A percentile compares a stretch with the other conserved stretches of the same genome.
Evolutionary conservation across 1,284 basidiomycete species (phyloP).

Genomic region (Cryptococcus jaspeensis): DNA sequence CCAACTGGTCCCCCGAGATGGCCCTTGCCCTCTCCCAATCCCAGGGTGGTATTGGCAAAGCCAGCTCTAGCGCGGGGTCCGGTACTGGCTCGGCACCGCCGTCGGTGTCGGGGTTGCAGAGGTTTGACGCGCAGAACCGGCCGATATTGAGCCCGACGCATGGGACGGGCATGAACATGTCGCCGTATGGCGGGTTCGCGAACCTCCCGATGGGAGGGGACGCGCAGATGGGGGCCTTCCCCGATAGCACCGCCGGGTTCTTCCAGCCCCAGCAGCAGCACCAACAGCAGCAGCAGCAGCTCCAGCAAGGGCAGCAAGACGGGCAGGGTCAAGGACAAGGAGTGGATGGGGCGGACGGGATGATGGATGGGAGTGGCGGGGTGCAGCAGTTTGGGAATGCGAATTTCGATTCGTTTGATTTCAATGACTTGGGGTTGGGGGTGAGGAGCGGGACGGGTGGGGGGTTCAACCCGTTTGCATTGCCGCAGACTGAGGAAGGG

Average conservation of each 20-base stretch:
- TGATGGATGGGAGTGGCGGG: constrained; percentile 1
- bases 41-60: constrained; percentile 1
- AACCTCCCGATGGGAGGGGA: constrained; percentile 11
- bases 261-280: constrained; percentile 9
- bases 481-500: constrained; percentile 48
- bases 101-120: not conserved
- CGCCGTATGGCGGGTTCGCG: constrained; percentile 11
- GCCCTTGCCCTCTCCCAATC: constrained; percentile 9
- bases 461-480: constrained; percentile 50
- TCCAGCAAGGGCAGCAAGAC: not conserved
- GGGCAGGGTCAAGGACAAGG: not conserved
- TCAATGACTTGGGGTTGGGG: constrained; percentile 37
- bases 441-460: constrained; percentile 14
- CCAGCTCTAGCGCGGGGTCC: not conserved
- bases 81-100: not conserved
- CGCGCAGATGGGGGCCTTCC: constrained; percentile 6
- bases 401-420: constrained; percentile 41
- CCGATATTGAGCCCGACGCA: not conserved
- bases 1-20: constrained; percentile 20
- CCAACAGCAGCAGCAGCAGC: constrained; percentile 10
- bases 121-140: not conserved
- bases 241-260: constrained; percentile 1
- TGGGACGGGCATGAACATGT: constrained; percentile 9
- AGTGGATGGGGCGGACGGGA: constrained; percentile 1
- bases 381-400: constrained; percentile 24